Conservation (phyloP, 352 stramenopile species). For the Globisporangium paroecandrum region DNA sequence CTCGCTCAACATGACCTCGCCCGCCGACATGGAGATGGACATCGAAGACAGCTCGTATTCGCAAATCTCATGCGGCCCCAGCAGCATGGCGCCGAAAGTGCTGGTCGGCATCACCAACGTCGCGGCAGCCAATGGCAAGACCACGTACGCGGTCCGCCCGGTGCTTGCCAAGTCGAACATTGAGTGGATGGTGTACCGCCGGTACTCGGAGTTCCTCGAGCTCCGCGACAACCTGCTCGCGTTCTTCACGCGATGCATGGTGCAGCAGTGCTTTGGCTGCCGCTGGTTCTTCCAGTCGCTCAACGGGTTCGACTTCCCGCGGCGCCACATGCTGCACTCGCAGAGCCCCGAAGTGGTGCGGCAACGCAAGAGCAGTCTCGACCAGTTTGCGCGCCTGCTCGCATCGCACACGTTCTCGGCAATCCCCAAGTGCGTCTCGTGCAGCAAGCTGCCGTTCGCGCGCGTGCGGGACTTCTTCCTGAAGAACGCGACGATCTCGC, state of each 20-base stretch:
- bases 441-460: conserved; percentile 52
- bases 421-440: conserved; percentile 67
- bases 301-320: conserved; percentile 54
- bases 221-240: conserved; percentile 45
- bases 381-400: conserved; percentile 57
- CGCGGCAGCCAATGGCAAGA: conserved; percentile 22
- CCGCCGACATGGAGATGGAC: neutral
- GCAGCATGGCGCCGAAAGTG: conserved; percentile 49
- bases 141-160: conserved; percentile 44
- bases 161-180: conserved; percentile 34
- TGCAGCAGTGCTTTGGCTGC: conserved; percentile 72
- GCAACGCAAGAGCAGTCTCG: conserved; percentile 42
- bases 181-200: conserved; percentile 60
- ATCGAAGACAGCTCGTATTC: conserved; percentile 30
- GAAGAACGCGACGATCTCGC: conserved; percentile 25
- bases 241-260: conserved; percentile 39
- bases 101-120: conserved; percentile 37
- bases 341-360: conserved; percentile 38
- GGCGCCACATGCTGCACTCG: conserved; percentile 55
- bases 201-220: conserved; percentile 71
- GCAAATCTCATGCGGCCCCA: conserved; percentile 46
- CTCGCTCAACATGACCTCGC: neutral
- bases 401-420: conserved; percentile 70
- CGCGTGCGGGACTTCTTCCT: conserved; percentile 68
- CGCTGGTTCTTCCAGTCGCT: conserved; percentile 68